Conservation (phyloP, 139 green algal species). For the Tetraselmis chui region DNA sequence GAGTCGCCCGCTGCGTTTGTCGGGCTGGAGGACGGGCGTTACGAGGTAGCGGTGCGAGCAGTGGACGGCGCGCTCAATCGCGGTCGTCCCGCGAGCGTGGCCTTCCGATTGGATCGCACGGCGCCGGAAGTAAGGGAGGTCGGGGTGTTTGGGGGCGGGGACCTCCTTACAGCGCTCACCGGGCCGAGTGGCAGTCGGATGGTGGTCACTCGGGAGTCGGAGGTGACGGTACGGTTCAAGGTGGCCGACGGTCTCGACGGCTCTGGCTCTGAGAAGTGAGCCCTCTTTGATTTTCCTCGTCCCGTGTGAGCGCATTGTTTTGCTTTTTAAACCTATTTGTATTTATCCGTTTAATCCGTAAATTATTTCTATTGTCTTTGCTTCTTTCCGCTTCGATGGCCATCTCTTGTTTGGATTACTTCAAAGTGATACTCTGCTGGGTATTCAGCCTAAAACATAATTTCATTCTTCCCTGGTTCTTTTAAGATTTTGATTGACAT, state of each 20-base stretch:
- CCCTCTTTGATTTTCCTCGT: too few species aligned
- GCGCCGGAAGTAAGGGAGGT: neutral
- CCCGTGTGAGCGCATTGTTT: too few species aligned
- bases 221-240: neutral
- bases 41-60: neutral
- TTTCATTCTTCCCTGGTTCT: too few species aligned
- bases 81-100: neutral
- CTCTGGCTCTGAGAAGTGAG: neutral
- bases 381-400: too few species aligned
- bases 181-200: neutral
- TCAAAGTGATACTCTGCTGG: too few species aligned
- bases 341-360: too few species aligned
- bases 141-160: neutral
- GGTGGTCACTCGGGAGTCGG: neutral
- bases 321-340: too few species aligned
- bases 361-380: too few species aligned
- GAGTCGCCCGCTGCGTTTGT: neutral
- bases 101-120: neutral
- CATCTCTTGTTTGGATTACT: too few species aligned
- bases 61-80: neutral
- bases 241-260: neutral
- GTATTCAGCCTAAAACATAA: too few species aligned
- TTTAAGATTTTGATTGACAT: too few species aligned
- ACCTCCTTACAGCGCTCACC: neutral
- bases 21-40: neutral